A percentile compares a stretch with the other conserved stretches of the same genome.
Conservation (phyloP, 257 asterid species). For the Solanum rostratum region DNA sequence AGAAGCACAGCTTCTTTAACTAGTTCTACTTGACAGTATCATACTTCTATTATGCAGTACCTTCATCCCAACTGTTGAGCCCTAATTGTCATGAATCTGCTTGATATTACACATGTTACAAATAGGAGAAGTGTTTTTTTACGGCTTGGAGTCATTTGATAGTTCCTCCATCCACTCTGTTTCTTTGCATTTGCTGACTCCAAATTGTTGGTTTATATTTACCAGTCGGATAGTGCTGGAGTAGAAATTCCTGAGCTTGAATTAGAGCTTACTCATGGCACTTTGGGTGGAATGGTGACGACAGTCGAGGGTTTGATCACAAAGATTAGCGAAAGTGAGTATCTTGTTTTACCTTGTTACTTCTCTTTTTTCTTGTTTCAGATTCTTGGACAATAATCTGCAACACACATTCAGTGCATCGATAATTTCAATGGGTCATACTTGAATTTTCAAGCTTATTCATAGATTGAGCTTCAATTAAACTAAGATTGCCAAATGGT, state of each 20-base stretch:
- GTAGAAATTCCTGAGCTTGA: slow-evolving; percentile 77
- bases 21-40: background rate
- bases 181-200: slow-evolving; percentile 9
- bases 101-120: background rate
- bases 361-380: background rate
- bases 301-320: slow-evolving; percentile 91
- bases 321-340: slow-evolving; percentile 79
- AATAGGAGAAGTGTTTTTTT: background rate
- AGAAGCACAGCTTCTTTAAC: background rate
- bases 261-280: slow-evolving; percentile 79
- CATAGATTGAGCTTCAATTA: background rate
- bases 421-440: background rate
- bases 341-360: background rate
- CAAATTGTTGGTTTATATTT: slow-evolving; percentile 2
- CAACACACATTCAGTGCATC: background rate
- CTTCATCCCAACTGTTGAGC: background rate
- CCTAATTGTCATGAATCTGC: background rate
- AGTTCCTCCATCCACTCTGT: background rate
- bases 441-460: background rate
- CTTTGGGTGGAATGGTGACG: slow-evolving; percentile 90
- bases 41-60: background rate
- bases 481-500: background rate
- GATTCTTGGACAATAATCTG: background rate
- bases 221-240: slow-evolving; percentile 82
- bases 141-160: background rate